phyloP scores from a whole-genome alignment of 2,329 filamentous ascomycete genomes.

The Ambrosiella beaveri region DNA sequence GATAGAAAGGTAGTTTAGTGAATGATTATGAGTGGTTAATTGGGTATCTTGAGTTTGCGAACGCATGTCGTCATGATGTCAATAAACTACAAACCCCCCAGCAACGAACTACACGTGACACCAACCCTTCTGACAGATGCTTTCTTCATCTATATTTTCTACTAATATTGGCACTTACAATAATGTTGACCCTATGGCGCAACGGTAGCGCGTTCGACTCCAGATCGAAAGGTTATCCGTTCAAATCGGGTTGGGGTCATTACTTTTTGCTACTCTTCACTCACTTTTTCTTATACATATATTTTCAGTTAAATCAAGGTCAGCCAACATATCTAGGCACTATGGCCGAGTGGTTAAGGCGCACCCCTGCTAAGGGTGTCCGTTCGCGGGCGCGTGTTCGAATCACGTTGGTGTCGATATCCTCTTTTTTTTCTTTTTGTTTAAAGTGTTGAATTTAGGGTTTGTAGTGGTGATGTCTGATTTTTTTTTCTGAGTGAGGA shows the following conservation, averaged over 20 bases:
- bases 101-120: background rate
- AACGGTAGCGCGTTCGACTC: slow-evolving; percentile 14
- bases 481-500: background rate
- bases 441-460: background rate
- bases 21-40: background rate
- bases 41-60: too few species aligned
- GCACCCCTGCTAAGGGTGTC: slow-evolving; percentile 13
- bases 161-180: background rate
- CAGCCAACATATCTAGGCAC: background rate
- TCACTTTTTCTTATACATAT: background rate
- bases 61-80: too few species aligned
- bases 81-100: too few species aligned
- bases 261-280: background rate
- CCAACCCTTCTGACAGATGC: background rate
- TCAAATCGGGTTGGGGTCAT: slow-evolving; percentile 14
- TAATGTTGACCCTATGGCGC: slow-evolving; percentile 6
- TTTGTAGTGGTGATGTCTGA: too few species aligned
- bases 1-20: background rate
- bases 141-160: background rate
- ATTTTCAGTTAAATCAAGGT: background rate
- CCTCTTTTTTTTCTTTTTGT: background rate
- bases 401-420: slow-evolving; percentile 13
- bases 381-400: slow-evolving; percentile 13
- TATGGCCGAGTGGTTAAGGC: slow-evolving; percentile 14
- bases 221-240: slow-evolving; percentile 14